Evolutionary conservation across 1,139 yeast species (phyloP).

Genomic region (Tardiomyces blankii): DNA sequence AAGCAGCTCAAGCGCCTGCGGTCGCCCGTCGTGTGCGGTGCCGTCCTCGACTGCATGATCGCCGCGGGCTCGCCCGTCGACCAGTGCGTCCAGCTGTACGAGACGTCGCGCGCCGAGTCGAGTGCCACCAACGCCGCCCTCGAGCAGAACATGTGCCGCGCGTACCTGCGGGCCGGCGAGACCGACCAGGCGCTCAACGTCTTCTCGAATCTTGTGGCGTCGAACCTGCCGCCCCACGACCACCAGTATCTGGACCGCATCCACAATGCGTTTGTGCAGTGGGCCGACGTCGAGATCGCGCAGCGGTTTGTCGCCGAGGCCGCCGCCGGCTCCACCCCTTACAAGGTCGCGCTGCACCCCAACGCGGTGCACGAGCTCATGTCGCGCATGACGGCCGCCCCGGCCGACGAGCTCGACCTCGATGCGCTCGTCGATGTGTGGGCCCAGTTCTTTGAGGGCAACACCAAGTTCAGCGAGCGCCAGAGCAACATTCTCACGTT

Average conservation of each 20-base stretch:
- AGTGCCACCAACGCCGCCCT: conserved; percentile 36
- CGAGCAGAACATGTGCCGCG: conserved; percentile 48
- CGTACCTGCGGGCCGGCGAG: conserved; percentile 40
- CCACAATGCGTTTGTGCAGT: conserved; percentile 71
- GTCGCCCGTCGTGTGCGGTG: conserved; percentile 55
- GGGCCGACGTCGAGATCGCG: conserved; percentile 59
- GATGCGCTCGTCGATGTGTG: conserved; percentile 48
- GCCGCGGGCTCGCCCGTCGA: conserved; percentile 49
- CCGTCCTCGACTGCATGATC: conserved; percentile 58
- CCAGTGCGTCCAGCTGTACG: conserved; percentile 41
- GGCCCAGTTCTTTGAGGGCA: conserved; percentile 51
- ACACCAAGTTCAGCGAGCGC: conserved; percentile 51
- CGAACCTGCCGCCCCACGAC: conserved; percentile 16
- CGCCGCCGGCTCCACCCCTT: conserved; percentile 56
- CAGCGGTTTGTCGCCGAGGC: conserved; percentile 68
- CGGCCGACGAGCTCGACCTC: conserved; percentile 18
- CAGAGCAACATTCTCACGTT: conserved; percentile 58
- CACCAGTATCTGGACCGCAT: conserved; percentile 48
- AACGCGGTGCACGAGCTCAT: conserved; percentile 60
- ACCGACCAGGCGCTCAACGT: conserved; percentile 39
- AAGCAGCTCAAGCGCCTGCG: conserved; percentile 24
- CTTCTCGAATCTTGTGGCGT: conserved; percentile 34
- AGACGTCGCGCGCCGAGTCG: conserved; percentile 30
- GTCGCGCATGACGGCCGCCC: conserved; percentile 28
- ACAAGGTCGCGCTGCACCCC: conserved; percentile 59